Percentiles rank a stretch among this genome's conserved stretches.
Evolutionary conservation across 179 eudicot genomes (phyloP).

Genomic region (Pouteria campechiana): DNA sequence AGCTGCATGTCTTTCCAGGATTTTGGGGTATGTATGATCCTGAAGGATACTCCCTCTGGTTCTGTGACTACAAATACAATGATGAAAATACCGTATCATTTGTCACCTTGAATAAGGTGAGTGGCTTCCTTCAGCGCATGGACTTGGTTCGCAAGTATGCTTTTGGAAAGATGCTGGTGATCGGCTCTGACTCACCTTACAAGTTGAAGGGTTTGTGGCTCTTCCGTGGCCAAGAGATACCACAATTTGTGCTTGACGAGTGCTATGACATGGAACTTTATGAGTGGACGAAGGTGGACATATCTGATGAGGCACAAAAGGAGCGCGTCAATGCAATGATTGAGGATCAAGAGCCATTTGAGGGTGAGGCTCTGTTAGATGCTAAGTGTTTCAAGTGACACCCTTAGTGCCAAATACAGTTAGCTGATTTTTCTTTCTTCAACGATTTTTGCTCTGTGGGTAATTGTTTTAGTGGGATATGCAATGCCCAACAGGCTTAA

Average conservation of each 20-base stretch:
- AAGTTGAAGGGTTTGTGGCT: constrained; percentile 89
- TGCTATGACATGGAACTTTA: constrained; percentile 88
- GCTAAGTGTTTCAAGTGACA: constrained; percentile 92
- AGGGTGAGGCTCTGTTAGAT: constrained; percentile 64
- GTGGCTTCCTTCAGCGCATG: constrained; percentile 75
- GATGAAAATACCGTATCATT: constrained; percentile 74
- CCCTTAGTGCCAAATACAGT: too few relatives aligned
- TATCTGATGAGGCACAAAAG: constrained; percentile 64
- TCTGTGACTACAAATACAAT: constrained; percentile 76
- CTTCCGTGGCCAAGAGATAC: constrained; percentile 75
- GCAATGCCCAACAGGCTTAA: too few relatives aligned
- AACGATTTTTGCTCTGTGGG: too few relatives aligned
- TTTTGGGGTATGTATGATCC: constrained; percentile 96
- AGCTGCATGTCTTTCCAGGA: constrained; percentile 42
- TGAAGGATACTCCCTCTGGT: constrained; percentile 90
- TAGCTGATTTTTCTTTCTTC: too few relatives aligned
- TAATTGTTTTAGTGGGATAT: too few relatives aligned
- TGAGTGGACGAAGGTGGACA: constrained; percentile 75
- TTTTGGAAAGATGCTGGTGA: constrained; percentile 75
- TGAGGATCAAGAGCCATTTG: constrained; percentile 80
- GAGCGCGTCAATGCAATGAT: constrained; percentile 77
- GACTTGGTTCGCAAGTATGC: constrained; percentile 89
- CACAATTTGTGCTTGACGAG: constrained; percentile 68
- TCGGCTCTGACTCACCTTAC: constrained; percentile 63
- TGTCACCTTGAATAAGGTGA: constrained; percentile 67